A percentile compares a stretch with the other conserved stretches of the same genome.
These are phyloP conservation scores for Evansstolkia leycettana DNA, from an alignment of 495 filamentous ascomycete genomes.

Conservation along the genomic window DNA sequence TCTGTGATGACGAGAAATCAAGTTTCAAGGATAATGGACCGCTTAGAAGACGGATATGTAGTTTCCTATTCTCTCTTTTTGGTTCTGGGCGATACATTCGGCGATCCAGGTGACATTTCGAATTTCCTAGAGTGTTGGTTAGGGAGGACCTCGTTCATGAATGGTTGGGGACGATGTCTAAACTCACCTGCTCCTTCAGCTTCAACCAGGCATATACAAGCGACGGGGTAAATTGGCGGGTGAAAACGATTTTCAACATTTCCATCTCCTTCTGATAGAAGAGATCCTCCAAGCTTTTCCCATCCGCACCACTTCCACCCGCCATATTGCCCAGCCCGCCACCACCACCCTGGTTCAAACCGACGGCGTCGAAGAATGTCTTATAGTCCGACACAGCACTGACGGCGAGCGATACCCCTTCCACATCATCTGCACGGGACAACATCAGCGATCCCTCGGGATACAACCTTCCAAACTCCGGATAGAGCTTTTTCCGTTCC, in stretches of 20 bases:
- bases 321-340: constrained; percentile 72
- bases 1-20: neutral
- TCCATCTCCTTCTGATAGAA: constrained; percentile 99
- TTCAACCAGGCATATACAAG: constrained; percentile 98
- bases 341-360: constrained; percentile 57
- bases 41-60: constrained; percentile 91
- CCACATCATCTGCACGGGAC: constrained; percentile 87
- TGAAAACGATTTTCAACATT: constrained; percentile 87
- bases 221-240: constrained; percentile 87
- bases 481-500: constrained; percentile 94
- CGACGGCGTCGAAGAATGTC: constrained; percentile 84
- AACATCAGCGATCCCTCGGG: constrained; percentile 93
- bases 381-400: constrained; percentile 89
- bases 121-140: constrained; percentile 62
- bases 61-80: constrained; percentile 97
- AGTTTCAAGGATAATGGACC: neutral
- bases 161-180: too few relatives aligned
- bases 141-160: too few relatives aligned
- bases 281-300: constrained; percentile 88
- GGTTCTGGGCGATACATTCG: constrained; percentile 98
- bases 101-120: constrained; percentile 99
- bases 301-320: constrained; percentile 60
- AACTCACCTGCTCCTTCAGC: constrained; percentile 83
- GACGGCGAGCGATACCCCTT: constrained; percentile 83
- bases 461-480: constrained; percentile 77